phyloP scores from a whole-genome alignment of 805 yeast species.

The Dipodascus geniculatus region DNA sequence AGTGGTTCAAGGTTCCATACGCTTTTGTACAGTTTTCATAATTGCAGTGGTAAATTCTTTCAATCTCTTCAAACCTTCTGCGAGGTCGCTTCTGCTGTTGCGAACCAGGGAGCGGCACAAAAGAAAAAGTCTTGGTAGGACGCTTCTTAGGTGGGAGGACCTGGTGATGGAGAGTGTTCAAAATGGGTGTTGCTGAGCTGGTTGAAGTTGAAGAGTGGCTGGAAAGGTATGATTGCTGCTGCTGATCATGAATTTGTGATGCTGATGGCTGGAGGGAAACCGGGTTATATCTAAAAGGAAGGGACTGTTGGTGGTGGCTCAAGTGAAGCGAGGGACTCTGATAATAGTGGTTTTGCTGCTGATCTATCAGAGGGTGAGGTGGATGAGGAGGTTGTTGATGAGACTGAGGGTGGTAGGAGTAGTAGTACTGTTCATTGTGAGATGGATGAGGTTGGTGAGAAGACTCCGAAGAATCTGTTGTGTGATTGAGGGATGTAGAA shows the following conservation, averaged over 20 bases:
- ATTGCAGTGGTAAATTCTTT: slow-evolving; percentile 40
- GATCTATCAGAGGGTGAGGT: background rate
- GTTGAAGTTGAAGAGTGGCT: background rate
- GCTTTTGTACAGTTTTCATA: slow-evolving; percentile 38
- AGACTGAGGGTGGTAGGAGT: background rate
- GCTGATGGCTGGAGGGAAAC: background rate
- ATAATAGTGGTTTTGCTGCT: background rate
- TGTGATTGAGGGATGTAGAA: background rate
- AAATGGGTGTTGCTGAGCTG: background rate
- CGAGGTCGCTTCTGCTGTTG: slow-evolving; percentile 35
- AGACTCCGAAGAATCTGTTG: background rate
- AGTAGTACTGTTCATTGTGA: background rate
- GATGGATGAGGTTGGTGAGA: background rate
- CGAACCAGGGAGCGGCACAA: slow-evolving; percentile 20
- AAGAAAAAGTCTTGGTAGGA: slow-evolving; percentile 9
- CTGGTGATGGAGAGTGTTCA: background rate
- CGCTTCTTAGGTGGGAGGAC: background rate
- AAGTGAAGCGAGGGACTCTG: background rate
- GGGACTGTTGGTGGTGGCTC: background rate
- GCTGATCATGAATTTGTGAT: background rate
- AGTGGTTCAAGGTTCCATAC: slow-evolving; percentile 49
- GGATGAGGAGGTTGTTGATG: background rate
- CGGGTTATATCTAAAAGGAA: background rate
- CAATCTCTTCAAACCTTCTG: slow-evolving; percentile 43
- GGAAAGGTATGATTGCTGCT: background rate